Conservation (phyloP, 1,139 yeast genomes). For the Nadsonia commutata region DNA sequence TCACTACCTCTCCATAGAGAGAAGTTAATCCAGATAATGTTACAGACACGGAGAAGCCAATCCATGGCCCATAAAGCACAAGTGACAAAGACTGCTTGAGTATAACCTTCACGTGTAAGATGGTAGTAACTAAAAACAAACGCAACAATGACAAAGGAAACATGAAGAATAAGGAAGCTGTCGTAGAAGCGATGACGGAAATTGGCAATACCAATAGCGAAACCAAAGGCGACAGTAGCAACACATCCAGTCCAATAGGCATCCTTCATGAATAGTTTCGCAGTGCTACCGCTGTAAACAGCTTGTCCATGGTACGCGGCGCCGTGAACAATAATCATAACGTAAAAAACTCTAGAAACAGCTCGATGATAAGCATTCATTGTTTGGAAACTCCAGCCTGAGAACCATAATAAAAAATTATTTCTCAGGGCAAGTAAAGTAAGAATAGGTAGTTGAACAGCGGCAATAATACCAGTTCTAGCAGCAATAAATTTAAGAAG, state of each 20-base stretch:
- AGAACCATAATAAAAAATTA: constrained; percentile 44
- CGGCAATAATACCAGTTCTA: constrained; percentile 40
- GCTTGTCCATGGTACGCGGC: constrained; percentile 12
- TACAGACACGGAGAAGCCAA: constrained; percentile 35
- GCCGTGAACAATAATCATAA: constrained; percentile 28
- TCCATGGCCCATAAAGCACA: constrained; percentile 53
- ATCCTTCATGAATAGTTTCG: constrained; percentile 12
- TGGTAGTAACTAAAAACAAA: constrained; percentile 51
- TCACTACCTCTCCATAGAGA: not conserved
- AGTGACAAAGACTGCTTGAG: constrained; percentile 36
- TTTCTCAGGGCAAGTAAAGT: constrained; percentile 53
- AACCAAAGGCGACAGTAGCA: constrained; percentile 29
- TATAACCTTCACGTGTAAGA: constrained; percentile 30
- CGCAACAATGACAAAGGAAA: constrained; percentile 41
- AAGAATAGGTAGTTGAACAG: constrained; percentile 36
- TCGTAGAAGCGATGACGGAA: constrained; percentile 51
- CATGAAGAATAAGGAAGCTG: constrained; percentile 43
- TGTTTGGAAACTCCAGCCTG: constrained; percentile 53
- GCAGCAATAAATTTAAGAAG: constrained; percentile 42
- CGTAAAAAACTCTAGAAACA: constrained; percentile 39
- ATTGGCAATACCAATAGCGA: constrained; percentile 28
- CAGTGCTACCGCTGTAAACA: constrained; percentile 5
- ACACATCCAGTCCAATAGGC: constrained; percentile 37
- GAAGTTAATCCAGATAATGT: constrained; percentile 25
- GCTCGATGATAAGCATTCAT: constrained; percentile 54